Evolutionary conservation across 129 eudicot species (phyloP).

Genomic region (Chrysanthemum lavandulifolium): DNA sequence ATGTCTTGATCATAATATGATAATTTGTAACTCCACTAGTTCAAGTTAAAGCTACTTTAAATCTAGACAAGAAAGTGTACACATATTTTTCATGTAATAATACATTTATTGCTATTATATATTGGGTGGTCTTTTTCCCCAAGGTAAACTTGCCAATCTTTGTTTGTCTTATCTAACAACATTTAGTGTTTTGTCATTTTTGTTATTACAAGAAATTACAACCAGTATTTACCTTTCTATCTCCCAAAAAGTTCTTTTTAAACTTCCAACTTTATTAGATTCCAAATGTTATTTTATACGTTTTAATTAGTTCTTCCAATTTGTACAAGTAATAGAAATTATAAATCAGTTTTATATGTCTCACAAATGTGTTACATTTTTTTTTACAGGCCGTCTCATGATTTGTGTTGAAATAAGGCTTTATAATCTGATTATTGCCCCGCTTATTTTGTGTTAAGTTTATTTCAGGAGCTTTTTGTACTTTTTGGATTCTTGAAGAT

Average conservation of each 20-base stretch:
- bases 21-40: too few species aligned
- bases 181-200: slow-evolving; percentile 29
- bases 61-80: not conserved
- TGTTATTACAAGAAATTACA: slow-evolving; percentile 17
- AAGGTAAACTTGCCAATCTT: slow-evolving; percentile 28
- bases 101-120: slow-evolving; percentile 1
- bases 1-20: too few species aligned
- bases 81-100: not conserved
- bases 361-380: too few species aligned
- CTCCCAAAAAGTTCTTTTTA: slow-evolving; percentile 23
- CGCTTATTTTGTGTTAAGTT: too few species aligned
- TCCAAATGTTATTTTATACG: not conserved
- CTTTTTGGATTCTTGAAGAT: too few species aligned
- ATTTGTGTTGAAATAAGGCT: too few species aligned
- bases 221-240: slow-evolving; percentile 28
- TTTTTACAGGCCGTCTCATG: too few species aligned
- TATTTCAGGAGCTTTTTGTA: too few species aligned
- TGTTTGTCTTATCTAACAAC: slow-evolving; percentile 36
- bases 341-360: too few species aligned
- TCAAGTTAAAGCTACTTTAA: not conserved
- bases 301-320: too few species aligned
- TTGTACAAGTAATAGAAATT: too few species aligned
- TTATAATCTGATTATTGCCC: too few species aligned
- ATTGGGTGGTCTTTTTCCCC: slow-evolving; percentile 14
- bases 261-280: not conserved